Evolutionary conservation across 257 asterid species (phyloP), one percentile per base, ranked within the genome.

Genomic region (Lycium ferocissimum): DNA sequence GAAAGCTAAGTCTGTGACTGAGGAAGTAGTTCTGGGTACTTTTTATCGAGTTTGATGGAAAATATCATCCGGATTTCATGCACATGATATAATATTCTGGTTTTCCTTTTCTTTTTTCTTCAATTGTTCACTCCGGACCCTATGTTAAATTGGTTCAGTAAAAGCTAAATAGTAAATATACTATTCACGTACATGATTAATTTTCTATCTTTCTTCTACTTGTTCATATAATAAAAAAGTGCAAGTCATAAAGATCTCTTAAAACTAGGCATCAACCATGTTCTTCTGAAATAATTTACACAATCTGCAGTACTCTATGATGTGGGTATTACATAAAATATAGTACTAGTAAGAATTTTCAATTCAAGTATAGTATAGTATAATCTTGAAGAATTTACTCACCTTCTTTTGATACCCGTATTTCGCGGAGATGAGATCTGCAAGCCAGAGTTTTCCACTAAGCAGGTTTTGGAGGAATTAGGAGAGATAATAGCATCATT

Each of bases 391-490:
- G 20, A 20, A 86, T 37, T 66, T 22, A 49, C 89, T 88, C 83
- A 94, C 99, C 99, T 96, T 91, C 99, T 88, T 86, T 96, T 93
- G 92, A 93, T 91, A 80, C 92, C 97, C 98, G 98, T 84, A 90
- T 91, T 96, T 92, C 93, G 92, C 94, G 98, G 99, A 89, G 98
- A 89, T 61, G 99, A 91, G 98, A 94, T 96, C 97, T 93, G 97
- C 85, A 91, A 61, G 20, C 86, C 89, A 45, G 92, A 85, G 85
- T 87, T 91, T 70, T 91, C 94, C 75, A 88, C 76, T 85, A 90
- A 84, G 85, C 92, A 90, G 69, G 85, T 88, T 86, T 90, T 94
- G 70, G 93, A 92, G 78, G 67, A 87, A 75, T 80, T 85, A 45
- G 88, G 83, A 10, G 88, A 85, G 57, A 82, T 83, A 85, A 87